Evolutionary conservation across 495 filamentous ascomycete species (phyloP), one percentile per base, ranked within the genome.

Genomic region (Hyaloscypha hepaticicola): DNA sequence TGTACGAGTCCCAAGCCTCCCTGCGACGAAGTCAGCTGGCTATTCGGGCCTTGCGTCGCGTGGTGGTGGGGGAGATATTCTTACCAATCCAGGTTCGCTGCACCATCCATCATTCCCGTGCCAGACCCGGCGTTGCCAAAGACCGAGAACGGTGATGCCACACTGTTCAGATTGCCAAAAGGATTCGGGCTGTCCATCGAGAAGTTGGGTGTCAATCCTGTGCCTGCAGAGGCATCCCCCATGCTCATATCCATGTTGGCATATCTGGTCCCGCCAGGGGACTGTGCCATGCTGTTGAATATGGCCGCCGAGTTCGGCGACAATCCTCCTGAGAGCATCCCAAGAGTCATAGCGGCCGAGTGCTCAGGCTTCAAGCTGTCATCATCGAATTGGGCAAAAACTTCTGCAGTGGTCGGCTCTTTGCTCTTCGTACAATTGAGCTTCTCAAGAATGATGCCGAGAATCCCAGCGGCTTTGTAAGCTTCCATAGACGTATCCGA

Each of bases 401-500:
- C 66, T 45, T 72, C 64, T 26, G 59, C 50, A 12, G 69, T 69
- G 7, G 69, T 69, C 1, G 66, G 61, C 0, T 28, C 55, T 41
- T 72, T 74, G 14, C 16, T 38, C 4, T 60, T 64, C 0, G 57
- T 34, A 28, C 38, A 29, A 57, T 85, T 87, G 61, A 96, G 74
- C 72, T 93, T 92, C 28, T 80, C 79, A 41, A 96, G 76, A 87
- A 96, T 95, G 49, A 95, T 86, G 9, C 83, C 83, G 7, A 97
- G 80, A 16, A 90, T 82, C n/a, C 80, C 83, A 22, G 84, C 84
- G 19, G 91, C 93, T 75, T 96, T 97, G 75, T 86, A 92, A 0
- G 93, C 91, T 65, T 96, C 93, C 74, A 96, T 89, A n/a, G 87
- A 92, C 48, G 86, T 80, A 57, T 94, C 87, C 0, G 83, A 81